These are phyloP conservation scores for Gossypioides kirkii DNA, from an alignment of 345 rosid species.

Conservation along the genomic window DNA sequence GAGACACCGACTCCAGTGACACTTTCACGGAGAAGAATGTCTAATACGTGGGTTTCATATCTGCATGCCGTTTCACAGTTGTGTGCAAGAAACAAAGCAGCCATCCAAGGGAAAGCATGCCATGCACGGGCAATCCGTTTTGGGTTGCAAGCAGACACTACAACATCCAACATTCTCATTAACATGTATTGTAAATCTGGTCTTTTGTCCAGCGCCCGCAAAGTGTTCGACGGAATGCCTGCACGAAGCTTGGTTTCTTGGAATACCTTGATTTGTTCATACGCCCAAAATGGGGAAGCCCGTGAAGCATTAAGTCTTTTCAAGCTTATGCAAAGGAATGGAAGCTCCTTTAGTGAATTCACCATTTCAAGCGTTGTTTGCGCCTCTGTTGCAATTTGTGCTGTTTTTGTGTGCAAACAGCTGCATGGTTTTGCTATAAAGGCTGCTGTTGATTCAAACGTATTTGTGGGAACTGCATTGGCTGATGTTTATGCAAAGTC, in stretches of 20 bases:
- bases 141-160: slow-evolving; percentile 32
- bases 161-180: slow-evolving; percentile 51
- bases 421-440: slow-evolving; percentile 63
- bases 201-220: slow-evolving; percentile 35
- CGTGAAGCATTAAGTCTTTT: slow-evolving; percentile 44
- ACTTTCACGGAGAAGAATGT: slow-evolving; percentile 6
- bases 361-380: slow-evolving; percentile 66
- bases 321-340: slow-evolving; percentile 42
- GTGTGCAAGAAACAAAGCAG: slow-evolving; percentile 36
- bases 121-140: slow-evolving; percentile 42
- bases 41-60: slow-evolving; percentile 19
- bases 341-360: slow-evolving; percentile 46
- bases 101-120: slow-evolving; percentile 38
- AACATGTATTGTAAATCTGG: slow-evolving; percentile 54
- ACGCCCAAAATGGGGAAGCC: slow-evolving; percentile 34
- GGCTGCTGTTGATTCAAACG: slow-evolving; percentile 38
- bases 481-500: slow-evolving; percentile 76
- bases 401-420: slow-evolving; percentile 45
- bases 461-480: slow-evolving; percentile 69
- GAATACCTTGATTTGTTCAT: slow-evolving; percentile 60
- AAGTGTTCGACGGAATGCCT: slow-evolving; percentile 68
- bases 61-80: slow-evolving; percentile 39
- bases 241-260: slow-evolving; percentile 65
- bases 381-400: slow-evolving; percentile 46
- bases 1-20: not conserved